phyloP scores from a whole-genome alignment of 106 monocot genomes.

The Gastrodia elata region DNA sequence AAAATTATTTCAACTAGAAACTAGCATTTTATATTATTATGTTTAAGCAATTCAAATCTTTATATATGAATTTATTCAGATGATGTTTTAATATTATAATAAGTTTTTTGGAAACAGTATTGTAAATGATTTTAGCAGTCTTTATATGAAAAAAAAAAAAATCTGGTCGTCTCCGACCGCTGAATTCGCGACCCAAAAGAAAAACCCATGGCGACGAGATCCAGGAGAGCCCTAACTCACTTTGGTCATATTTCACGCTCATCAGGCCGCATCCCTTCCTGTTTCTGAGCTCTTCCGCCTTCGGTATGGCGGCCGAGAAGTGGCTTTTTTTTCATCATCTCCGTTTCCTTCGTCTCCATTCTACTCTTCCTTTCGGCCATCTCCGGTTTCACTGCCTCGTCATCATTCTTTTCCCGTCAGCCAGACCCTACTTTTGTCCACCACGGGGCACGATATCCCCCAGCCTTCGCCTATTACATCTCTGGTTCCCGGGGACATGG shows the following conservation, averaged over 20 bases:
- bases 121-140: too few relatives aligned
- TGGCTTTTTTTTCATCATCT: slow-evolving; percentile 41
- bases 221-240: not conserved
- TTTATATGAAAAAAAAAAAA: too few relatives aligned
- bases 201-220: not conserved
- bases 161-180: not conserved
- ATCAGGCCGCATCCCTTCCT: not conserved
- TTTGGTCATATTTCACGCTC: not conserved
- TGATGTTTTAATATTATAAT: too few relatives aligned
- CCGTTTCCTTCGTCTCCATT: slow-evolving; percentile 36
- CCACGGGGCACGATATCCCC: slow-evolving; percentile 12
- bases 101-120: too few relatives aligned
- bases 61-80: too few relatives aligned
- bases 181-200: not conserved
- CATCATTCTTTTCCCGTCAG: slow-evolving; percentile 10
- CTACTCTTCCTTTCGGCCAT: slow-evolving; percentile 42
- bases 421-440: slow-evolving; percentile 6
- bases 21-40: too few relatives aligned
- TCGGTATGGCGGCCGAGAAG: slow-evolving; percentile 18
- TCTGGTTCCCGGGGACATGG: slow-evolving; percentile 38
- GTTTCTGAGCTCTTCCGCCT: not conserved
- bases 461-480: slow-evolving; percentile 61
- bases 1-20: too few relatives aligned
- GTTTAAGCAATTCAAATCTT: too few relatives aligned
- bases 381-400: slow-evolving; percentile 39